These are phyloP conservation scores for Aschersonia sp. DNA, from an alignment of 2,329 filamentous ascomycete species.

Conservation along the genomic window DNA sequence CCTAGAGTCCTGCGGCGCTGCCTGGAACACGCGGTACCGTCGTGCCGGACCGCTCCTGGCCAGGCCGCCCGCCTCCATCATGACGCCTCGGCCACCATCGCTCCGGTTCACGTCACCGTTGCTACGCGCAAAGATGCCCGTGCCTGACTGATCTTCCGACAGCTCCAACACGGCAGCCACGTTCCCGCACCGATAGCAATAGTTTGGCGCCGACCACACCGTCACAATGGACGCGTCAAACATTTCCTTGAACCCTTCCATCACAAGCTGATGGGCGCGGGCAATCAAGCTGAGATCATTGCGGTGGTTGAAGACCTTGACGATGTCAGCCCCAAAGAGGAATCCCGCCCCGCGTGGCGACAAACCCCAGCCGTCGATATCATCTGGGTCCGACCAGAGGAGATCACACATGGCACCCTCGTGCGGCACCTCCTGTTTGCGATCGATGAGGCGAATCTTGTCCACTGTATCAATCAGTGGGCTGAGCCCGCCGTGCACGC, in stretches of 20 bases:
- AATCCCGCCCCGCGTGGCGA: slow-evolving; percentile 91
- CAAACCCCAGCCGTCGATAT: slow-evolving; percentile 93
- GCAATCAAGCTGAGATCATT: slow-evolving; percentile 90
- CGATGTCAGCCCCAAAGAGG: slow-evolving; percentile 88
- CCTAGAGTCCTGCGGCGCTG: slow-evolving; percentile 84
- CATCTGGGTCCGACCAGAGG: slow-evolving; percentile 94
- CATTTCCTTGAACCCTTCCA: slow-evolving; percentile 99
- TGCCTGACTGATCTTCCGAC: slow-evolving; percentile 70
- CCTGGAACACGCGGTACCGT: slow-evolving; percentile 89
- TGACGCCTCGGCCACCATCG: slow-evolving; percentile 32
- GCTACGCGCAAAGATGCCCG: slow-evolving; percentile 53
- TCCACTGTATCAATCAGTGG: slow-evolving; percentile 88
- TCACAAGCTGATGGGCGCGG: slow-evolving; percentile 90
- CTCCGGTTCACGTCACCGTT: slow-evolving; percentile 54
- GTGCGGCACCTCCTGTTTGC: slow-evolving; percentile 96
- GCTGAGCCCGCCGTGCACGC: slow-evolving; percentile 86
- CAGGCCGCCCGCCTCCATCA: slow-evolving; percentile 31
- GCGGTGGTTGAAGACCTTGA: slow-evolving; percentile 87
- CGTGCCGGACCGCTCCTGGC: slow-evolving; percentile 59
- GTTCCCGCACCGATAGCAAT: slow-evolving; percentile 92
- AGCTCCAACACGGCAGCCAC: slow-evolving; percentile 91
- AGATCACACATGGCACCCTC: slow-evolving; percentile 98
- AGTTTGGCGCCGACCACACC: slow-evolving; percentile 96
- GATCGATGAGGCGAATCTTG: slow-evolving; percentile 86
- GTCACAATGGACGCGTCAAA: slow-evolving; percentile 93